Percentiles rank a stretch among this genome's conserved stretches.
Conservation (phyloP, 2,329 filamentous ascomycete species). For the Alternaria consortialis region DNA sequence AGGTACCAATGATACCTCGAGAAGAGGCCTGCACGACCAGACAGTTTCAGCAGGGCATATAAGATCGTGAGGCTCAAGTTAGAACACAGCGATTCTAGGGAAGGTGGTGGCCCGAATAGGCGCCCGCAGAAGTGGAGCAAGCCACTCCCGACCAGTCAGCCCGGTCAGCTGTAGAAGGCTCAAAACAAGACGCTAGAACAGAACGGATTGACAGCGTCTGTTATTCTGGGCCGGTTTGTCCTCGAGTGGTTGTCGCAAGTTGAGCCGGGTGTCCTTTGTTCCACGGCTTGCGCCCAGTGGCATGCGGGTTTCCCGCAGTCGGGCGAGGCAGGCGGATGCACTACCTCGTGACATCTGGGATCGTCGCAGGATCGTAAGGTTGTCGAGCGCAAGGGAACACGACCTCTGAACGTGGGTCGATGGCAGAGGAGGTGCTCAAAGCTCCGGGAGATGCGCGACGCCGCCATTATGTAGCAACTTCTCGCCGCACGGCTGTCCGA, state of each 20-base stretch:
- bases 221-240: conserved; percentile 41
- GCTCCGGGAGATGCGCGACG: conserved; percentile 32
- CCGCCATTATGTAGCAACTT: conserved; percentile 44
- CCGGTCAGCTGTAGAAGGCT: conserved; percentile 46
- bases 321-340: conserved; percentile 32
- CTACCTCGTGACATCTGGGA: conserved; percentile 37
- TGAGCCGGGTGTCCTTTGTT: conserved; percentile 47
- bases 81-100: conserved; percentile 45
- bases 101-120: conserved; percentile 49
- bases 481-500: conserved; percentile 30
- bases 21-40: conserved; percentile 49
- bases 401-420: conserved; percentile 43
- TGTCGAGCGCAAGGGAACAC: conserved; percentile 53
- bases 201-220: conserved; percentile 28
- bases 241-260: conserved; percentile 44
- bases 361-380: conserved; percentile 31
- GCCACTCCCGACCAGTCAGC: conserved; percentile 51
- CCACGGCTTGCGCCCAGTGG: conserved; percentile 50
- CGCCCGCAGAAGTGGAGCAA: conserved; percentile 48
- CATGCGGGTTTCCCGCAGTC: conserved; percentile 32
- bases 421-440: conserved; percentile 50
- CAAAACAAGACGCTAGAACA: conserved; percentile 47
- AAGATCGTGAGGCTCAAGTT: conserved; percentile 55
- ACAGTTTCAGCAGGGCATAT: conserved; percentile 54
- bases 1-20: conserved; percentile 51